Percentiles rank a stretch among this genome's conserved stretches.
phyloP scores from a whole-genome alignment of 768 basidiomycete genomes.

The Daedaleopsis sinensis region DNA sequence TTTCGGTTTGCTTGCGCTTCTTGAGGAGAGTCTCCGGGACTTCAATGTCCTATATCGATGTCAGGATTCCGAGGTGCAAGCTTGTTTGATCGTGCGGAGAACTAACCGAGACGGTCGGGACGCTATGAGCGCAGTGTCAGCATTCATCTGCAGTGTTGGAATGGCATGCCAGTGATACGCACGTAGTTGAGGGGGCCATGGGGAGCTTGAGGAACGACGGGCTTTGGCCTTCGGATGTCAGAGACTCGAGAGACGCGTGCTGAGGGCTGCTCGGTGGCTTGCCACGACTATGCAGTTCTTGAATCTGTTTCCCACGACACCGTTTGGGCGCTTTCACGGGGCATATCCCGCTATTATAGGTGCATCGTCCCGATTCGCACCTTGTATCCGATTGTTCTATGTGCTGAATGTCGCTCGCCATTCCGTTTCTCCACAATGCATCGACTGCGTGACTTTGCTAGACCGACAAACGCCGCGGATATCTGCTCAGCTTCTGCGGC shows the following conservation, averaged over 20 bases:
- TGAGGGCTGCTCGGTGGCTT: slow-evolving; percentile 38
- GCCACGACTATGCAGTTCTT: slow-evolving; percentile 30
- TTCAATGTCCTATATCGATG: slow-evolving; percentile 72
- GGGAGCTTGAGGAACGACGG: slow-evolving; percentile 40
- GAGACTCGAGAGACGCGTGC: slow-evolving; percentile 19
- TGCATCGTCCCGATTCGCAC: no score
- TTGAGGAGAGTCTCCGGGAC: slow-evolving; percentile 99
- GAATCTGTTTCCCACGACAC: slow-evolving; percentile 22
- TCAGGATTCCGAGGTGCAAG: slow-evolving; percentile 4
- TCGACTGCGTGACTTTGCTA: not conserved
- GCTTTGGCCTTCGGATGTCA: slow-evolving; percentile 26
- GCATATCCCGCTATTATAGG: no score
- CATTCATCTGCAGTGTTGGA: slow-evolving; percentile 2
- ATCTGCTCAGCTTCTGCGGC: not conserved
- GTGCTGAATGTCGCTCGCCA: not conserved
- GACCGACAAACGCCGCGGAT: not conserved
- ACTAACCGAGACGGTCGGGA: slow-evolving; percentile 52
- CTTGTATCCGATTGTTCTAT: no score
- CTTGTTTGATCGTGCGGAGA: not conserved
- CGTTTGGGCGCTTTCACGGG: not conserved
- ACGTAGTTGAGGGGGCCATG: slow-evolving; percentile 60
- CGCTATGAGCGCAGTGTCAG: slow-evolving; percentile 31
- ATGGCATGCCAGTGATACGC: slow-evolving; percentile 31
- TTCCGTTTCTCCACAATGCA: not conserved
- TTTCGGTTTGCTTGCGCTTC: slow-evolving; percentile 98